A percentile compares a stretch with the other conserved stretches of the same genome.
Conservation (phyloP, 2,329 filamentous ascomycete species). For the Aspergillus ochraceoroseus region DNA sequence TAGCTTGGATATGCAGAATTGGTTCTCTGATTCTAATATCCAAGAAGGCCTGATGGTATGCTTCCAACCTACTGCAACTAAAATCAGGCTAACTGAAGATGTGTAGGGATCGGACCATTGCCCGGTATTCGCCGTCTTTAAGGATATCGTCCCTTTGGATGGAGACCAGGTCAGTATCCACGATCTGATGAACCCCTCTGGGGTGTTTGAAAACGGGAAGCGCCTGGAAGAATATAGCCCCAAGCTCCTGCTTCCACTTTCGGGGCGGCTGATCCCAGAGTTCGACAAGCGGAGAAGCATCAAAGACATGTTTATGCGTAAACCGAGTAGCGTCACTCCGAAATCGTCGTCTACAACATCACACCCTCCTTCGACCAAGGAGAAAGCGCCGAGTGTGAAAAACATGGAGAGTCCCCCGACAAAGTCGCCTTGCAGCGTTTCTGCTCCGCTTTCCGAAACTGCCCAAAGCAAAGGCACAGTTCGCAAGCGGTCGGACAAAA, state of each 20-base stretch:
- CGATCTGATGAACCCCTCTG: slow-evolving; percentile 73
- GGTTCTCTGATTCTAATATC: slow-evolving; percentile 77
- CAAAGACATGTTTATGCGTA: slow-evolving; percentile 82
- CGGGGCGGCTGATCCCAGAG: slow-evolving; percentile 78
- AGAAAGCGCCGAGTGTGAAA: neutral
- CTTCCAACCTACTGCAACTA: neutral
- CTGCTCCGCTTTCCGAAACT: neutral
- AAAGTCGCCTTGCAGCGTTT: neutral
- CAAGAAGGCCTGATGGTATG: slow-evolving; percentile 76
- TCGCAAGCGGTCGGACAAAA: slow-evolving; percentile 40
- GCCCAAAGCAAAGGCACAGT: slow-evolving; percentile 18
- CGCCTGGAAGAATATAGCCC: slow-evolving; percentile 62
- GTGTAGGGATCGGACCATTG: slow-evolving; percentile 83
- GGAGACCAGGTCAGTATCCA: slow-evolving; percentile 52
- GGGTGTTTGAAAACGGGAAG: slow-evolving; percentile 63
- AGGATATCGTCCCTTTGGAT: slow-evolving; percentile 55
- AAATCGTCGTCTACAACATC: slow-evolving; percentile 12
- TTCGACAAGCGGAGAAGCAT: slow-evolving; percentile 82
- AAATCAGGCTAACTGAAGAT: slow-evolving; percentile 19
- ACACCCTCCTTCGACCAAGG: neutral
- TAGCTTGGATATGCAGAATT: slow-evolving; percentile 69
- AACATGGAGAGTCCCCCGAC: neutral
- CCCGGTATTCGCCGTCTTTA: slow-evolving; percentile 75
- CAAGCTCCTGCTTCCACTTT: slow-evolving; percentile 65
- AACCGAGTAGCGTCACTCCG: slow-evolving; percentile 34